These are phyloP conservation scores for thale cress (Arabidopsis thaliana) DNA, from an alignment of 345 rosid genomes.

Conservation along the genomic window TAIR10.1 NC_003076.8:21216001-21216500, in stretches of 20 bases:
- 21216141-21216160: constrained; percentile 44
- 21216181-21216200: constrained; percentile 36
- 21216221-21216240: too few relatives aligned
- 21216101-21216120: constrained; percentile 24
- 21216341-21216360: constrained; percentile 1
- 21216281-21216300: background rate
- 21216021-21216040: constrained; percentile 19
- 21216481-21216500: constrained; percentile 19
- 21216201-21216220: background rate
- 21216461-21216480: constrained; percentile 2
- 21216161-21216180: constrained; percentile 40
- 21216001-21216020: constrained; percentile 40
- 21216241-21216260: too few relatives aligned
- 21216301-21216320: background rate
- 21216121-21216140: constrained; percentile 65
- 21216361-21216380: constrained; percentile 1
- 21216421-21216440: background rate
- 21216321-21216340: background rate
- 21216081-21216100: constrained; percentile 47
- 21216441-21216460: background rate
- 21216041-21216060: constrained; percentile 50
- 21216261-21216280: constrained; percentile 11
- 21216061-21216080: constrained; percentile 57
- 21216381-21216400: background rate
- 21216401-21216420: background rate